Conservation (phyloP, 106 monocot species). For the Xerophyta viscosa region DNA sequence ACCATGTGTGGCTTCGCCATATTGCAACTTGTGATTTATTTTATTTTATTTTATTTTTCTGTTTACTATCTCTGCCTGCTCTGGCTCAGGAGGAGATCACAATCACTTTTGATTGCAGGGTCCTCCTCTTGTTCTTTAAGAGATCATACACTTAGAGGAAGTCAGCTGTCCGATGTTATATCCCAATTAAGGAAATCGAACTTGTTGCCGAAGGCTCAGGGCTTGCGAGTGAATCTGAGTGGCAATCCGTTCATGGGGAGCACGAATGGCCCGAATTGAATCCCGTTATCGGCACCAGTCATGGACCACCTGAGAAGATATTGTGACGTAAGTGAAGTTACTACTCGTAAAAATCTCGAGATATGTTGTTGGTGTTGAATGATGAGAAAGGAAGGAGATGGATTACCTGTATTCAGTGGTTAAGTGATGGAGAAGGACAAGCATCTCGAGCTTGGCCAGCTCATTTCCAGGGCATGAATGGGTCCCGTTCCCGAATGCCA, state of each 20-base stretch:
- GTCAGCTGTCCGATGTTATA: too few relatives aligned
- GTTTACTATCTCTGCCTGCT: too few relatives aligned
- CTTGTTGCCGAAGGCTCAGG: too few relatives aligned
- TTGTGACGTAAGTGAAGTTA: neutral
- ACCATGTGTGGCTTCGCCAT: too few relatives aligned
- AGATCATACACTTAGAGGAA: too few relatives aligned
- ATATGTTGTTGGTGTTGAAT: neutral
- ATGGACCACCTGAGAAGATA: slow-evolving; percentile 35
- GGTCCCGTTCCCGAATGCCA: slow-evolving; percentile 86
- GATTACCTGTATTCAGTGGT: slow-evolving; percentile 75
- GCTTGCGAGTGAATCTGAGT: slow-evolving; percentile 23
- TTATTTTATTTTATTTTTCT: too few relatives aligned
- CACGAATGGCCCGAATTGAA: slow-evolving; percentile 50
- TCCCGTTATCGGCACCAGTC: slow-evolving; percentile 17
- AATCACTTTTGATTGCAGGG: too few relatives aligned
- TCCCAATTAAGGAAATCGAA: too few relatives aligned
- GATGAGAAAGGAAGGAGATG: neutral
- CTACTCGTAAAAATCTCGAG: neutral
- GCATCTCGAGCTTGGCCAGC: slow-evolving; percentile 92
- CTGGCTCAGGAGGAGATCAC: too few relatives aligned
- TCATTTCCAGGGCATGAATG: slow-evolving; percentile 97
- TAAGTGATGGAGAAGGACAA: slow-evolving; percentile 91
- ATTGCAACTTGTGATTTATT: too few relatives aligned
- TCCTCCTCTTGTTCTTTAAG: too few relatives aligned
- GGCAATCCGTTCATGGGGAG: slow-evolving; percentile 44